Evolutionary conservation across 2,329 filamentous ascomycete species (phyloP).

Genomic region (Aspergillus tanneri): DNA sequence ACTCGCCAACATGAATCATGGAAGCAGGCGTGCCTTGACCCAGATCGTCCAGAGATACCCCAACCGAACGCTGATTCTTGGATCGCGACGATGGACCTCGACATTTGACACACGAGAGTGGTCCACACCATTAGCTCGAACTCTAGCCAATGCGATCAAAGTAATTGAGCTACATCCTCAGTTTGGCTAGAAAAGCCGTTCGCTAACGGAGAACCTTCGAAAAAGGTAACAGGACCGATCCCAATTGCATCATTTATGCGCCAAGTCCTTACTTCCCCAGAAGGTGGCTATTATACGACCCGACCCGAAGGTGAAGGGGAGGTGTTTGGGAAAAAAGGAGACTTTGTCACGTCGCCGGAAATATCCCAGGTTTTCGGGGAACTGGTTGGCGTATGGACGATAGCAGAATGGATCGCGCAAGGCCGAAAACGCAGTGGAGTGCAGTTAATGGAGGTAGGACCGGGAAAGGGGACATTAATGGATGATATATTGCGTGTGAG

Average conservation of each 20-base stretch:
- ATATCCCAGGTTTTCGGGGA: constrained; percentile 98
- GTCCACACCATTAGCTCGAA: constrained; percentile 90
- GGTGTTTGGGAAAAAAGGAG: constrained; percentile 88
- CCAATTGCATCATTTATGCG: constrained; percentile 96
- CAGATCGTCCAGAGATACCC: constrained; percentile 25
- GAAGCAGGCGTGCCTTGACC: constrained; percentile 29
- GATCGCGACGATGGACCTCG: constrained; percentile 32
- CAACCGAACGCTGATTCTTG: constrained; percentile 16
- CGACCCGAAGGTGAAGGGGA: constrained; percentile 67
- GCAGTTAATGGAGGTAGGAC: constrained; percentile 90
- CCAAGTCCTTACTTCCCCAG: constrained; percentile 89
- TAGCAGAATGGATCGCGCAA: constrained; percentile 95
- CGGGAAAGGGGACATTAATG: constrained; percentile 93
- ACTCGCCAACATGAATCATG: constrained; percentile 27
- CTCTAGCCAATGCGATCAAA: constrained; percentile 80
- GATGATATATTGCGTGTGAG: constrained; percentile 87
- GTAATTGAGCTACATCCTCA: constrained; percentile 50
- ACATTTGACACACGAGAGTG: constrained; percentile 60
- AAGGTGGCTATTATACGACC: constrained; percentile 91
- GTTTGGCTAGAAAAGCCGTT: neutral
- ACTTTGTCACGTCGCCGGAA: constrained; percentile 96
- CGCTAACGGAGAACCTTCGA: constrained; percentile 7
- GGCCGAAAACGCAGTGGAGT: constrained; percentile 71
- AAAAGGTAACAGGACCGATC: constrained; percentile 78
- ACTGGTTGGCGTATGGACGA: constrained; percentile 88